Percentiles rank a stretch among this genome's conserved stretches.
Conservation (phyloP, 805 yeast genomes). For the Nakazawaea anatomiae region DNA sequence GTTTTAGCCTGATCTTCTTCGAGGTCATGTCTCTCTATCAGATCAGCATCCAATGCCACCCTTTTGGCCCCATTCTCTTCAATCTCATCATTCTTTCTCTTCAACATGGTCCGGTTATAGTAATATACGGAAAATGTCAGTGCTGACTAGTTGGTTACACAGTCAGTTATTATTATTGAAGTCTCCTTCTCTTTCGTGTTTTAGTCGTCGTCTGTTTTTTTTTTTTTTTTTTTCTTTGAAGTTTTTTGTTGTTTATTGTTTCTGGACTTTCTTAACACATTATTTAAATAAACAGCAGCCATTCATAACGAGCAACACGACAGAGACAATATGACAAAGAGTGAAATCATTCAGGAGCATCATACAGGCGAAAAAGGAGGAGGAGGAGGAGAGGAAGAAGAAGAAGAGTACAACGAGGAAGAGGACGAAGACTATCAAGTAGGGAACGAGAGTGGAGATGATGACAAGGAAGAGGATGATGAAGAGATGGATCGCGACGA, state of each 20-base stretch:
- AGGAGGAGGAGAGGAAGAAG: slow-evolving; percentile 17
- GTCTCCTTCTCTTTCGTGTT: neutral
- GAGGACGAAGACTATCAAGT: slow-evolving; percentile 46
- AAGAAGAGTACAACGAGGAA: slow-evolving; percentile 45
- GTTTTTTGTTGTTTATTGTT: neutral
- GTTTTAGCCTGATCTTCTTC: slow-evolving; percentile 36
- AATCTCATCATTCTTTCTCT: slow-evolving; percentile 65
- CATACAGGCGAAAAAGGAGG: neutral
- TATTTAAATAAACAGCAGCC: neutral
- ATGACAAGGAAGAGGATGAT: slow-evolving; percentile 26
- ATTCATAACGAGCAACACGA: neutral
- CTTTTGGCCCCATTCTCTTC: slow-evolving; percentile 55
- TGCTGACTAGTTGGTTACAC: too few relatives aligned
- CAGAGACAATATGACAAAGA: neutral
- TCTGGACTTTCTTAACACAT: neutral
- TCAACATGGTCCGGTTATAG: slow-evolving; percentile 30
- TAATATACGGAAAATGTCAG: neutral
- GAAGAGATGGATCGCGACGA: slow-evolving; percentile 30
- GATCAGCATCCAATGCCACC: slow-evolving; percentile 65
- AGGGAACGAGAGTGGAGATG: slow-evolving; percentile 16
- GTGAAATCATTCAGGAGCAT: neutral
- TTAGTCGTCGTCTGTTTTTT: neutral
- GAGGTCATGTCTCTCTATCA: slow-evolving; percentile 35
- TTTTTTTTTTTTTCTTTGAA: neutral
- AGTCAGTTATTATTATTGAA: too few relatives aligned